A percentile compares a stretch with the other conserved stretches of the same genome.
phyloP scores from a whole-genome alignment of 352 stramenopile species.

The Phytophthora pseudosyringae region DNA sequence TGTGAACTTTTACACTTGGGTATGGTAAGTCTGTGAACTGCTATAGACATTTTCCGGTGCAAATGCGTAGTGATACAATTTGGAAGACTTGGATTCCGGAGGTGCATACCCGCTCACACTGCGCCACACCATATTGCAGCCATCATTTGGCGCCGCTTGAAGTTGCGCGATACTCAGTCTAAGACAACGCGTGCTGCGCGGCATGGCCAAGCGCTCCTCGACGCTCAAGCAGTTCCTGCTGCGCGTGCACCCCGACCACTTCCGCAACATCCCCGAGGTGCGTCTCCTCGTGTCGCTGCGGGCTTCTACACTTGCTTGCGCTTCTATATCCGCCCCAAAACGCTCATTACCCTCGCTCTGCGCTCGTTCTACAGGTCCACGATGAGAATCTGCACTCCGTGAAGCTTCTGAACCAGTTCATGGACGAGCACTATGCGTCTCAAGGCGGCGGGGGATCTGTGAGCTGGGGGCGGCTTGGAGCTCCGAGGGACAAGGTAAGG shows the following conservation, averaged over 20 bases:
- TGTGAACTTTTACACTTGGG: background rate
- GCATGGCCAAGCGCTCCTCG: constrained; percentile 51
- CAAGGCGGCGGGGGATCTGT: constrained; percentile 12
- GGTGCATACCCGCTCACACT: constrained; percentile 23
- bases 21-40: background rate
- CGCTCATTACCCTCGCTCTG: background rate
- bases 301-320: background rate
- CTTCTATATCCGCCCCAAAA: background rate
- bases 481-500: constrained; percentile 25
- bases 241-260: constrained; percentile 74
- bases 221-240: constrained; percentile 79
- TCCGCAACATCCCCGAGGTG: constrained; percentile 56
- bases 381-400: constrained; percentile 77
- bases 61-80: constrained; percentile 12
- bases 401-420: constrained; percentile 77
- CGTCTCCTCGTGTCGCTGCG: background rate
- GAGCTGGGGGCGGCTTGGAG: constrained; percentile 9
- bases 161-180: constrained; percentile 27
- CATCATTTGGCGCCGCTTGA: constrained; percentile 30
- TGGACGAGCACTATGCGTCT: constrained; percentile 54
- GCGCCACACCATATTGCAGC: constrained; percentile 21
- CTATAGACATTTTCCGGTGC: background rate
- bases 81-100: constrained; percentile 33
- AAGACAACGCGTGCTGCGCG: constrained; percentile 1
- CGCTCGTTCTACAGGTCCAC: constrained; percentile 43